Conservation (phyloP, 208 protist genomes). For the Leishmania guyanensis region DNA sequence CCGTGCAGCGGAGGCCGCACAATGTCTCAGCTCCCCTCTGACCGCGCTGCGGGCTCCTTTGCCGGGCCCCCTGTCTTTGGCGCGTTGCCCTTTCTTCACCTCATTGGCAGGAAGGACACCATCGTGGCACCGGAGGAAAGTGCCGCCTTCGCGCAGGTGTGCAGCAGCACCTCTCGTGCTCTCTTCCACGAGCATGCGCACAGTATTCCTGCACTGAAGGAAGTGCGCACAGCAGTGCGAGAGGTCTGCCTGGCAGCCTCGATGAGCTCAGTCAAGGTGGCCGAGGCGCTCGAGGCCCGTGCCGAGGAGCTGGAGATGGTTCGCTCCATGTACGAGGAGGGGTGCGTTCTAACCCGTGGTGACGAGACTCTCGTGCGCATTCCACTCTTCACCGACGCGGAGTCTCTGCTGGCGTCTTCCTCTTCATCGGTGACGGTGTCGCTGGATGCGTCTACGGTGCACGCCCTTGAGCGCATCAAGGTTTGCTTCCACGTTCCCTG, state of each 20-base stretch:
- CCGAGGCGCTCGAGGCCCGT: conserved; percentile 34
- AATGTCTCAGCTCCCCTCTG: background rate
- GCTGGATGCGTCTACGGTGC: conserved; percentile 15
- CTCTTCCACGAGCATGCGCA: conserved; percentile 84
- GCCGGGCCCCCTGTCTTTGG: conserved; percentile 35
- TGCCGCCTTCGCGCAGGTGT: conserved; percentile 55
- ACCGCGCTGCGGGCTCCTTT: background rate
- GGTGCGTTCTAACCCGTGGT: conserved; percentile 26
- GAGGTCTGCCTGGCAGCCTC: conserved; percentile 39
- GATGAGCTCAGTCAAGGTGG: conserved; percentile 21
- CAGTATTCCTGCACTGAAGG: conserved; percentile 71
- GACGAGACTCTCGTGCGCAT: conserved; percentile 19
- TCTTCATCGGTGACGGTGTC: conserved; percentile 29
- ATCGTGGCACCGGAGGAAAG: conserved; percentile 74
- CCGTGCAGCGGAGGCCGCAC: background rate
- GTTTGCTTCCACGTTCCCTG: conserved; percentile 50
- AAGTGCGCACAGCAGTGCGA: conserved; percentile 36
- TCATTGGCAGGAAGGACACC: conserved; percentile 72
- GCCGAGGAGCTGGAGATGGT: conserved; percentile 80
- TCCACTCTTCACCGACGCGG: conserved; percentile 25
- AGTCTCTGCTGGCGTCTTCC: conserved; percentile 54
- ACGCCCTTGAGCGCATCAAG: conserved; percentile 39
- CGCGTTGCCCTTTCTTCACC: conserved; percentile 69
- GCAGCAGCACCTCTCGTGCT: conserved; percentile 47
- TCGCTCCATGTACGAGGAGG: conserved; percentile 72